Percentiles rank a stretch among this genome's conserved stretches.
These are phyloP conservation scores for Phytophthora cryptogea DNA, from an alignment of 352 stramenopile species.

Conservation along the genomic window DNA sequence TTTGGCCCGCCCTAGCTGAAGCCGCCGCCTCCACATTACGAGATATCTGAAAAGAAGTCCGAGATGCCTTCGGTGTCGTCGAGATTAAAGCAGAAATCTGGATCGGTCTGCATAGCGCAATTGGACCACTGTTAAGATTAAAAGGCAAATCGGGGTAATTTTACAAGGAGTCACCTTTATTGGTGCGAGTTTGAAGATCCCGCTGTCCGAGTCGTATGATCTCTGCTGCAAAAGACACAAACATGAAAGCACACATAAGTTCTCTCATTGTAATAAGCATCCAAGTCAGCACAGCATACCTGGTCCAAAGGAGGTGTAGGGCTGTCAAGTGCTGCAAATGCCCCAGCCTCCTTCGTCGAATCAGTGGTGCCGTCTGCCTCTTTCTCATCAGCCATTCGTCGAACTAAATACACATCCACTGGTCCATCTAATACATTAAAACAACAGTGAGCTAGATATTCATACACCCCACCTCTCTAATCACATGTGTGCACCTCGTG, in stretches of 20 bases:
- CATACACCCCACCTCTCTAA: background rate
- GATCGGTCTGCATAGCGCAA: conserved; percentile 60
- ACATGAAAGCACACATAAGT: conserved; percentile 5
- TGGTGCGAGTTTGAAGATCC: conserved; percentile 84
- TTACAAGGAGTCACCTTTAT: conserved; percentile 68
- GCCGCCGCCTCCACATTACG: conserved; percentile 35
- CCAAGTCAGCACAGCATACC: conserved; percentile 30
- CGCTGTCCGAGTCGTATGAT: conserved; percentile 84
- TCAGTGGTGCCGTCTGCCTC: conserved; percentile 28
- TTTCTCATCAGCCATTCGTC: conserved; percentile 53
- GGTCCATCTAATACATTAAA: conserved; percentile 59
- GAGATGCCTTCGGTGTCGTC: conserved; percentile 88
- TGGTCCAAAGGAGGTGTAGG: conserved; percentile 58
- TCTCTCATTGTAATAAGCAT: background rate
- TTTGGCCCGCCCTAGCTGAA: conserved; percentile 7
- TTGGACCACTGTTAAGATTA: conserved; percentile 10
- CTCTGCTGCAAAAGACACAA: conserved; percentile 46
- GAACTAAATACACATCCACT: conserved; percentile 92
- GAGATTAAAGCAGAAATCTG: conserved; percentile 90
- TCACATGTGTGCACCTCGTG: conserved; percentile 1
- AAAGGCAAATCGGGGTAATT: background rate
- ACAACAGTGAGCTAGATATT: conserved; percentile 3
- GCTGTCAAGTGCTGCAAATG: conserved; percentile 34
- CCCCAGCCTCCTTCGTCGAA: conserved; percentile 19
- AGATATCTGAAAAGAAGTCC: conserved; percentile 85